Evolutionary conservation across 2,329 filamentous ascomycete genomes (phyloP).

Genomic region (Fusarium sterilihyphosum): DNA sequence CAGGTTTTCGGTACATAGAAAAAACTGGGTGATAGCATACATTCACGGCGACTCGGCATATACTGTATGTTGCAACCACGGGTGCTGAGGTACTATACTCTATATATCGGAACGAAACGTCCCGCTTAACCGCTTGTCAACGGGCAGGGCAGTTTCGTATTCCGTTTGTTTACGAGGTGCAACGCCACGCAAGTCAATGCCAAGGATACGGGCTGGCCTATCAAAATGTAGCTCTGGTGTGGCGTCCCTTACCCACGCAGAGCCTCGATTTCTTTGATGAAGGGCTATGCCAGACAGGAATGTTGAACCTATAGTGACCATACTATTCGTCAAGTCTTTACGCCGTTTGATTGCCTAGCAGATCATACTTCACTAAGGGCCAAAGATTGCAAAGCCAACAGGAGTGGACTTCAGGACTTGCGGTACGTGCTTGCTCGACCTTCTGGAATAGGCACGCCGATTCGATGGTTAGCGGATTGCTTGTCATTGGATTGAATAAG

Average conservation of each 20-base stretch:
- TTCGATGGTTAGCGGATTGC: constrained; percentile 4
- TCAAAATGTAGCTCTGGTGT: background rate
- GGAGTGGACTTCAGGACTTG: background rate
- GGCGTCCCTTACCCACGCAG: background rate
- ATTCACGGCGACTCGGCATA: background rate
- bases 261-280: background rate
- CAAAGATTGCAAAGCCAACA: background rate
- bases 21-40: background rate
- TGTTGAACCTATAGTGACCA: background rate
- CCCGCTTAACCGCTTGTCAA: constrained; percentile 6
- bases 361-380: background rate
- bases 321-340: constrained; percentile 1
- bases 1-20: background rate
- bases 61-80: background rate
- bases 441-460: constrained; percentile 30
- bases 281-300: background rate
- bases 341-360: background rate
- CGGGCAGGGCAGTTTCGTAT: constrained; percentile 6
- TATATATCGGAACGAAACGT: background rate
- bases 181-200: background rate
- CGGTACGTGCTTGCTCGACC: constrained; percentile 2
- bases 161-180: background rate
- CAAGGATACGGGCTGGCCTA: constrained; percentile 23
- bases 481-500: constrained; percentile 6
- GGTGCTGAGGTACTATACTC: background rate